Percentiles rank a stretch among this genome's conserved stretches.
phyloP scores from a whole-genome alignment of 1,284 basidiomycete genomes.

The Takashimella tepidaria region DNA sequence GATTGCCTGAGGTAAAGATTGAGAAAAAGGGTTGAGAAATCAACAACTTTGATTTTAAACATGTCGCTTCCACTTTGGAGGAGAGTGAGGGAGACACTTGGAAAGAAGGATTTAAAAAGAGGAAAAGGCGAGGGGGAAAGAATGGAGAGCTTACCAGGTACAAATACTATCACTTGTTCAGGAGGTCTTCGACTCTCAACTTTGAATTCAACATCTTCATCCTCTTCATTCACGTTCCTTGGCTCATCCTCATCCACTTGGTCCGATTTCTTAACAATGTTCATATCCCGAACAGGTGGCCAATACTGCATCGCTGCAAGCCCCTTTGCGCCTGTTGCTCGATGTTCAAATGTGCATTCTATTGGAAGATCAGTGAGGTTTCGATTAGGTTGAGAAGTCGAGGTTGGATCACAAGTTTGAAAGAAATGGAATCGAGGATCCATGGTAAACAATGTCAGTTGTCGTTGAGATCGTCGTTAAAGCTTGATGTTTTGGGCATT shows the following conservation, averaged over 20 bases:
- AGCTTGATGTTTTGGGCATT: no score
- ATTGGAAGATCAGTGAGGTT: no score
- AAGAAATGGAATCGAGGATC: no score
- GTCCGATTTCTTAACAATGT: no score
- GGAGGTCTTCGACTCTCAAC: constrained; percentile 16
- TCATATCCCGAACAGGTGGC: constrained; percentile 19
- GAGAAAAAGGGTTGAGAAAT: not conserved
- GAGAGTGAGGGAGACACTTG: not conserved
- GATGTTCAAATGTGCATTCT: constrained; percentile 7
- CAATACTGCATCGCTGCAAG: constrained; percentile 29
- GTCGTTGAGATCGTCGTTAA: no score
- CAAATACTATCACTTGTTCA: constrained; percentile 30
- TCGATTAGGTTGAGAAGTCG: no score
- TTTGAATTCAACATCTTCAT: no score
- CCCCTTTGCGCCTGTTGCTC: constrained; percentile 4
- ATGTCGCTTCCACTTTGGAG: no score
- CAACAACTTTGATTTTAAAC: no score
- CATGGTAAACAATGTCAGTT: no score
- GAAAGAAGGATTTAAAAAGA: not conserved
- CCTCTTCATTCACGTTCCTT: not conserved
- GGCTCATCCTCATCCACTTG: no score
- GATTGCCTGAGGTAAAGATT: constrained; percentile 35
- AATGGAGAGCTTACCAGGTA: constrained; percentile 26
- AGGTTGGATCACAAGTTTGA: no score
- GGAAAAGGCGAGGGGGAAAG: not conserved